Percentiles rank a stretch among this genome's conserved stretches.
Evolutionary conservation across 2,329 filamentous ascomycete genomes (phyloP).

Genomic region (Chalaropsis ovoidea): DNA sequence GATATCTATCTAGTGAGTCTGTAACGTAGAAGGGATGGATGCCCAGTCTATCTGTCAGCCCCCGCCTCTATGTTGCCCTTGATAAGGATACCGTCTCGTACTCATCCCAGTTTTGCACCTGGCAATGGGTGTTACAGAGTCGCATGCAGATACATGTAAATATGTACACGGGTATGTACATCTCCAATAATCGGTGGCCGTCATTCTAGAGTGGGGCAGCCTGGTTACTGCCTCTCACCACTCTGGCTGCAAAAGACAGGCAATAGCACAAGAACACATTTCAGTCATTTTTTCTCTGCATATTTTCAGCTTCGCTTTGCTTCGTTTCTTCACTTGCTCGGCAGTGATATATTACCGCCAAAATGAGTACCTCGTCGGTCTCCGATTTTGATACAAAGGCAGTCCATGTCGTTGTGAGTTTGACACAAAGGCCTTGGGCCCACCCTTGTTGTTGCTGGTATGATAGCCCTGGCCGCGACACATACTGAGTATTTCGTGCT

Average conservation of each 20-base stretch:
- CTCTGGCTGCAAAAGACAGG: not conserved
- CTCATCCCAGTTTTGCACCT: not conserved
- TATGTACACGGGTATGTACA: not conserved
- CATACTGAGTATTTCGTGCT: not conserved
- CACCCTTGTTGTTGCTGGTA: too few species aligned
- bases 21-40: too few species aligned
- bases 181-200: not conserved
- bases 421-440: not conserved
- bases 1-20: too few species aligned
- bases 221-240: not conserved
- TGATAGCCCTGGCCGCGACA: not conserved
- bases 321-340: not conserved
- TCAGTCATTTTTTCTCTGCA: not conserved
- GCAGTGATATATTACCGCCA: not conserved
- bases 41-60: not conserved
- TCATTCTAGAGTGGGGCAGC: not conserved
- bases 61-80: not conserved
- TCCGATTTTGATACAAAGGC: constrained; percentile 5
- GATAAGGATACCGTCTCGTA: not conserved
- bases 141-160: too few species aligned
- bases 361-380: not conserved
- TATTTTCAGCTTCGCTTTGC: not conserved
- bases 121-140: too few species aligned
- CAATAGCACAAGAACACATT: not conserved
- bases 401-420: constrained; percentile 15